Evolutionary conservation across 805 yeast genomes (phyloP).

Genomic region (Candida nemodendra): DNA sequence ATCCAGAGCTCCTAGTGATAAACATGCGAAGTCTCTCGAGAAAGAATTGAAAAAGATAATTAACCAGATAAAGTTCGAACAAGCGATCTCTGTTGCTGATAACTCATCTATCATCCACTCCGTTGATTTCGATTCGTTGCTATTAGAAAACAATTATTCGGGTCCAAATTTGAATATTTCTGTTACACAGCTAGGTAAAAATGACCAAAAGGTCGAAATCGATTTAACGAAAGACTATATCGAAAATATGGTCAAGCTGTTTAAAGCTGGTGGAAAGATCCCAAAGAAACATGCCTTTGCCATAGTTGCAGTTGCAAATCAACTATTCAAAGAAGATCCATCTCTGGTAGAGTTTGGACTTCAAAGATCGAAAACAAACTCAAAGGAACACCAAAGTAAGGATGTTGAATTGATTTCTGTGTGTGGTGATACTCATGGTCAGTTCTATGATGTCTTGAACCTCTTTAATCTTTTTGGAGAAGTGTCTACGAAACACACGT

Average conservation of each 20-base stretch:
- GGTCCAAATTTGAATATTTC: constrained; percentile 55
- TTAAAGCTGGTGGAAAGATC: constrained; percentile 67
- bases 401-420: constrained; percentile 62
- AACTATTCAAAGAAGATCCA: constrained; percentile 61
- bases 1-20: constrained; percentile 63
- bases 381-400: constrained; percentile 35
- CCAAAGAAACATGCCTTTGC: constrained; percentile 86
- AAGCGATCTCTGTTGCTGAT: constrained; percentile 78
- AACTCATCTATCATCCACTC: constrained; percentile 45
- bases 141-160: constrained; percentile 53
- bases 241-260: constrained; percentile 61
- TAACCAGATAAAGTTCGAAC: constrained; percentile 75
- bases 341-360: constrained; percentile 70
- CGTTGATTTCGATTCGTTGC: constrained; percentile 46
- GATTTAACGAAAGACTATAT: constrained; percentile 58
- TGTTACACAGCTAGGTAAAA: constrained; percentile 29
- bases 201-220: constrained; percentile 32
- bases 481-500: constrained; percentile 65
- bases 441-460: constrained; percentile 84
- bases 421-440: constrained; percentile 98
- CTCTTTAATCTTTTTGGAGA: constrained; percentile 73
- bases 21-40: constrained; percentile 58
- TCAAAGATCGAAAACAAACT: constrained; percentile 28
- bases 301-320: constrained; percentile 68
- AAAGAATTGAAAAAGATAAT: constrained; percentile 63